Base-by-base conservation (phyloP, 176 grass and related monocot species). In the Zoysia japonica region DNA sequence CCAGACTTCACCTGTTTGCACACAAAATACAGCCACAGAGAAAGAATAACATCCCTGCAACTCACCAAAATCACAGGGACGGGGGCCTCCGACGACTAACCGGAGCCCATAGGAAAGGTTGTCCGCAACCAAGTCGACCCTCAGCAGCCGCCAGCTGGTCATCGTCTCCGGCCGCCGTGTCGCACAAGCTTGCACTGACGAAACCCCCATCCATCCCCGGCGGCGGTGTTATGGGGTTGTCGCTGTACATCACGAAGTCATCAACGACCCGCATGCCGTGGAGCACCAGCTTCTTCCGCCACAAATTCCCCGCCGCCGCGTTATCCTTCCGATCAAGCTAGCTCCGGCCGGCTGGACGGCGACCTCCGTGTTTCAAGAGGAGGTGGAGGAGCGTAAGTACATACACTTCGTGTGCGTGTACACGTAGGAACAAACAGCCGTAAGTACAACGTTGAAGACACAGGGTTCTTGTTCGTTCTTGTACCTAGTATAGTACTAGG, bases 231-330 rank as follows among this genome's bases (percentile, higher is more conserved):
- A 90, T 93, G 91, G 88, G 85, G 67, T 84, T 88, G 65, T 84
- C 88, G 43, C 56, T 94, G 78, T 81, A 87, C 85, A 91, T 87
- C 71, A 92, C 93, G 85, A 97, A 87, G 74, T 87, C 88, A 57
- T 94, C 95, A 39, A 97, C 94, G 48, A 94, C 95, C 11, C 83
- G 92, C 74, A 79, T 89, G 79, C 89, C 92, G 42, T 97, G 91
- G 91, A 94, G 92, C 81, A 90, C 91, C 83, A 94, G 91, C 63
- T 97, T 97, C 88, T 97, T 92, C 83, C 91, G 91, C 76, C 91
- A 93, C 48, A 93, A 93, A 88, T 88, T 84, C 61, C 79, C 82
- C 44, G 78, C 85, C 73, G 68, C 79, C 77, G 63, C 28, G 66
- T 0, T 73, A 53, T 77, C 74, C 56, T 83, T 72, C 84, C 93